Percentiles rank a stretch among this genome's conserved stretches.
These are phyloP conservation scores for Collariella sp. DNA, from an alignment of 495 filamentous ascomycete genomes.

Conservation along the genomic window DNA sequence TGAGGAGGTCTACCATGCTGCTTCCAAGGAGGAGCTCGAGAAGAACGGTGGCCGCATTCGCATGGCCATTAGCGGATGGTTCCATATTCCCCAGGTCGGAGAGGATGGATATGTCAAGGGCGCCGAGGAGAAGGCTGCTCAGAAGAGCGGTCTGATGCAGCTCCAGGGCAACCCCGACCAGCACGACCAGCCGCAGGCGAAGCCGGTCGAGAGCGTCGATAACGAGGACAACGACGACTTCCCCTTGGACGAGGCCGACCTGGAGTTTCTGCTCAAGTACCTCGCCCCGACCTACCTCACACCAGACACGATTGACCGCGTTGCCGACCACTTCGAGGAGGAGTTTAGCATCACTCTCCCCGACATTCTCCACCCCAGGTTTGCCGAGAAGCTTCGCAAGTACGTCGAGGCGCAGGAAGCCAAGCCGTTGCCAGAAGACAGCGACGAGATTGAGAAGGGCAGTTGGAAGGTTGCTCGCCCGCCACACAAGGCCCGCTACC, in stretches of 20 bases:
- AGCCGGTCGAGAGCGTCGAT: constrained; percentile 45
- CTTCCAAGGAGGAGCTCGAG: constrained; percentile 41
- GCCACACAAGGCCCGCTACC: constrained; percentile 90
- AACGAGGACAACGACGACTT: constrained; percentile 42
- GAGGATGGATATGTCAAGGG: constrained; percentile 90
- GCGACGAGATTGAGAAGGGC: constrained; percentile 49
- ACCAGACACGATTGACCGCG: constrained; percentile 78
- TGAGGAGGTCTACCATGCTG: constrained; percentile 83
- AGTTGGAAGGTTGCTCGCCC: constrained; percentile 73
- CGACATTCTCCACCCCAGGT: constrained; percentile 67
- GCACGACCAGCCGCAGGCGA: constrained; percentile 69
- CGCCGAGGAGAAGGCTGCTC: constrained; percentile 76
- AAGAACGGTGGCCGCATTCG: constrained; percentile 65
- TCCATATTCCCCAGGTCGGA: constrained; percentile 91
- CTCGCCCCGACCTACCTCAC: constrained; percentile 87
- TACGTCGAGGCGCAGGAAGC: constrained; percentile 61
- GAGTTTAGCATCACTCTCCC: constrained; percentile 74
- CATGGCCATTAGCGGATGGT: constrained; percentile 99
- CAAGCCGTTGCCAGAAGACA: constrained; percentile 35
- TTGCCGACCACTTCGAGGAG: constrained; percentile 68
- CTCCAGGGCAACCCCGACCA: constrained; percentile 82
- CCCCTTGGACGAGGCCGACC: constrained; percentile 57
- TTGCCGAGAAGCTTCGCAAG: constrained; percentile 54
- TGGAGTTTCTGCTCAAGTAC: constrained; percentile 82
- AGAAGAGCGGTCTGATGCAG: constrained; percentile 82